Evolutionary conservation across 2,329 filamentous ascomycete genomes (phyloP), one percentile per base, ranked within the genome.

Genomic region (Aspergillus niger): DNA sequence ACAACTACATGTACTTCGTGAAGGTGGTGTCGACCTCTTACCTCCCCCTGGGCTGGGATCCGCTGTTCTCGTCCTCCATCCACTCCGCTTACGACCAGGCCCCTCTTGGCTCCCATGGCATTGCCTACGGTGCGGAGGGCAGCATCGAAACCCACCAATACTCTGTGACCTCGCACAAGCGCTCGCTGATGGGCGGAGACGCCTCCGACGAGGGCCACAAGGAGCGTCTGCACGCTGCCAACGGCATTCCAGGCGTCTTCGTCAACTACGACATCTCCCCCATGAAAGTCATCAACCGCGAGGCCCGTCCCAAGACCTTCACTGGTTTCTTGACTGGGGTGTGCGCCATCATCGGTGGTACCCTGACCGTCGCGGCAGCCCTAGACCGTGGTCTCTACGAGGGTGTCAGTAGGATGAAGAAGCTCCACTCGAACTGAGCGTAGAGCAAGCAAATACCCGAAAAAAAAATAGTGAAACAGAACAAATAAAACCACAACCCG

Each of bases 181-280:
- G 95, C 67, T 96, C 91, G 69, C 80, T 99, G 61, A 79, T 82
- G 22, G 95, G 95, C 55, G 95, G 95, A 5, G 88, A 90, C 65
- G 96, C 96, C 72, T 84, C 89, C 8, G 86, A 90, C 8, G 92
- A 96, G 71, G 94, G 93, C 15, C 95, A 99, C 76, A 89, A 93
- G 73, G 94, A 98, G 82, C 88, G 94, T 41, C 80, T 96, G 65
- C 95, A 99, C 76, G 91, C 94, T 2, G 82, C 88, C 57, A 93
- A 92, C 62, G 95, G 95, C 66, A 98, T 99, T 70, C 95, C 95
- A 0, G 95, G 95, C 47, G 93, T 99, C 13, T 99, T 99, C 82
- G 98, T 99, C 81, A 96, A 92, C 67, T 99, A 99, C 70, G 95
- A 99, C 71, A 99, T 99, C 76, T 98, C 94, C 2, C 95, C 95